Evolutionary conservation across 805 yeast genomes (phyloP).

Genomic region (Barnettozyma vustinii): DNA sequence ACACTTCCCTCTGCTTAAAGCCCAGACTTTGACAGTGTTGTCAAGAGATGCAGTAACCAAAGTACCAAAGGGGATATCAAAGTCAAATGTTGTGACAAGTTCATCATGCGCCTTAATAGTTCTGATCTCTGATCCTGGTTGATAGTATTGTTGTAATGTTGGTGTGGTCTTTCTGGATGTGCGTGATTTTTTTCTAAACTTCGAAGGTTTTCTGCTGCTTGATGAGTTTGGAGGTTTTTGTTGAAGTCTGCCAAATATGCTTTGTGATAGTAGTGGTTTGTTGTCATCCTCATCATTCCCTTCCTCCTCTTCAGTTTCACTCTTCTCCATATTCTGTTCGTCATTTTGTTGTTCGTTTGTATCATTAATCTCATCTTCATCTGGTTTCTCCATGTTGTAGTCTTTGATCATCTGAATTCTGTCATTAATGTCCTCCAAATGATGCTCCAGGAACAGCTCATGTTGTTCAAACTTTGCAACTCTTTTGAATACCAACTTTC

Average conservation of each 20-base stretch:
- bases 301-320: constrained; percentile 9
- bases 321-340: constrained; percentile 5
- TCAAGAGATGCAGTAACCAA: constrained; percentile 76
- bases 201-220: constrained; percentile 2
- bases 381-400: constrained; percentile 30
- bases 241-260: constrained; percentile 40
- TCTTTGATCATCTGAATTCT: constrained; percentile 40
- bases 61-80: constrained; percentile 70
- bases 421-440: constrained; percentile 37
- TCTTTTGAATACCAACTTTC: constrained; percentile 51
- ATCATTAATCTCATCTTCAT: constrained; percentile 15
- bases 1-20: constrained; percentile 51
- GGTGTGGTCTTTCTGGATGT: constrained; percentile 48
- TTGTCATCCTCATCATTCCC: constrained; percentile 7
- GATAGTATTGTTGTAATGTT: constrained; percentile 58
- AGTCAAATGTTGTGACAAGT: constrained; percentile 52
- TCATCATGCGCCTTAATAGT: constrained; percentile 48
- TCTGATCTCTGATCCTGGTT: constrained; percentile 50
- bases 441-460: constrained; percentile 50
- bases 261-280: constrained; percentile 35
- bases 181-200: constrained; percentile 26
- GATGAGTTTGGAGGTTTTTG: constrained; percentile 25
- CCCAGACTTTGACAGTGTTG: constrained; percentile 81
- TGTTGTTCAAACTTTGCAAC: constrained; percentile 57
- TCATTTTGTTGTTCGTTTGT: background rate